Conservation (phyloP, 73 alveolate species). For the Tetrahymena elliotti region DNA sequence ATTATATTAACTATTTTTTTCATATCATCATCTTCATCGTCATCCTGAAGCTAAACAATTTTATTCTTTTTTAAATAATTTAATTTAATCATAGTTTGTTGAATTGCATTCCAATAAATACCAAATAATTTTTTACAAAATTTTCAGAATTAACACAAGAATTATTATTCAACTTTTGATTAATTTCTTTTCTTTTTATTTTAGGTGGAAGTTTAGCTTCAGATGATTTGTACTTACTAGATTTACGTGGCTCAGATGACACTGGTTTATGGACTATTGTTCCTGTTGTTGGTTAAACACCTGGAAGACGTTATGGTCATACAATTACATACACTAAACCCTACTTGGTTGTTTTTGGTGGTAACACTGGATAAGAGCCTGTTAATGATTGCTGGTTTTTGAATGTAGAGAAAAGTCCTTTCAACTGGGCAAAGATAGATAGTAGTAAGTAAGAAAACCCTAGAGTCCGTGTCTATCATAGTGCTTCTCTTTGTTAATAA, state of each 20-base stretch:
- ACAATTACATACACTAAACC: constrained; percentile 86
- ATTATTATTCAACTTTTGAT: too few species aligned
- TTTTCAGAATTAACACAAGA: too few species aligned
- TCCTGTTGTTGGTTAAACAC: constrained; percentile 91
- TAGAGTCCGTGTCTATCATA: constrained; percentile 86
- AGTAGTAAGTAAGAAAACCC: constrained; percentile 62
- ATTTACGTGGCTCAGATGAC: constrained; percentile 82
- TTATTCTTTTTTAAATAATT: neutral
- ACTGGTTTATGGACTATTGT: constrained; percentile 90
- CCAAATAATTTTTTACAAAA: neutral
- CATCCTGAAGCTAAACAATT: neutral
- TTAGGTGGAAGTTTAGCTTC: constrained; percentile 94
- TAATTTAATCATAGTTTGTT: neutral
- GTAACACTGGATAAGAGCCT: constrained; percentile 90
- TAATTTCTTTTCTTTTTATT: too few species aligned
- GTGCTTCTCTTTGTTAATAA: constrained; percentile 76
- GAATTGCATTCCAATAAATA: neutral
- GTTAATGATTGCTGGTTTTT: constrained; percentile 93
- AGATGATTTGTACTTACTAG: constrained; percentile 90
- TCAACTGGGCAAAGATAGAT: constrained; percentile 86
- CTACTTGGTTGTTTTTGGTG: constrained; percentile 86
- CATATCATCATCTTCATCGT: neutral
- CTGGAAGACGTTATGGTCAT: constrained; percentile 95
- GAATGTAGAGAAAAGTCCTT: constrained; percentile 85
- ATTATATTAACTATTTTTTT: neutral